Evolutionary conservation across 192 early-diverging fungal species (phyloP).

Genomic region (Gigaspora rosea): DNA sequence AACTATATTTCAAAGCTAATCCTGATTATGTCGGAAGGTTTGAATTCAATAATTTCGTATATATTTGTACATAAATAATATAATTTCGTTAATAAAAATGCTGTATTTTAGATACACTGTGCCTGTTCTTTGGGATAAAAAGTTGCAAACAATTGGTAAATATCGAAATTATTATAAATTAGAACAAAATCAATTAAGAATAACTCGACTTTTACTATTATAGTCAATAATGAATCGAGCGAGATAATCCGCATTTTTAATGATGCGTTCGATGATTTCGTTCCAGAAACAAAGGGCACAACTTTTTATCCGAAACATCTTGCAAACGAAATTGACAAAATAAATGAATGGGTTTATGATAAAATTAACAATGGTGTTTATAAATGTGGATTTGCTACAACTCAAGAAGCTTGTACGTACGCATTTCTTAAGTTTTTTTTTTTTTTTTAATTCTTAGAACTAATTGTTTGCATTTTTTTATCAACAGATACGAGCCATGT

Average conservation of each 20-base stretch:
- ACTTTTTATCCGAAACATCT: conserved; percentile 84
- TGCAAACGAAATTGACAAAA: conserved; percentile 74
- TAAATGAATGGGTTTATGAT: conserved; percentile 94
- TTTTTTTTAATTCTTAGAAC: not conserved
- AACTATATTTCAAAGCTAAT: conserved; percentile 91
- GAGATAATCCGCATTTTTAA: conserved; percentile 98
- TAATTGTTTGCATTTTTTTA: not conserved
- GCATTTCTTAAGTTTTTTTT: no score
- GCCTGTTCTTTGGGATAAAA: conserved; percentile 97
- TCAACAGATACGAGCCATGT: conserved; percentile 72
- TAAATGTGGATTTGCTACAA: conserved; percentile 89
- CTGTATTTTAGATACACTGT: conserved; percentile 74
- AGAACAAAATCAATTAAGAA: not conserved
- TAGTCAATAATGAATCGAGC: conserved; percentile 93
- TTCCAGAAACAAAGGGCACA: conserved; percentile 62
- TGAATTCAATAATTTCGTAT: conserved; percentile 20
- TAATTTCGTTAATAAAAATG: not conserved
- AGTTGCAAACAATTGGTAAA: conserved; percentile 78
- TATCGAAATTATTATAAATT: not conserved
- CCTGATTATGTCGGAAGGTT: conserved; percentile 64
- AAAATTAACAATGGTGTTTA: conserved; percentile 96
- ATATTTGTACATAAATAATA: not conserved
- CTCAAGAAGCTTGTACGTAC: conserved; percentile 71
- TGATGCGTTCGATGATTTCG: conserved; percentile 78
- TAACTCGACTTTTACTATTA: not conserved